Evolutionary conservation across 2,329 filamentous ascomycete genomes (phyloP).

Genomic region (Microcyclospora tardicrescens): DNA sequence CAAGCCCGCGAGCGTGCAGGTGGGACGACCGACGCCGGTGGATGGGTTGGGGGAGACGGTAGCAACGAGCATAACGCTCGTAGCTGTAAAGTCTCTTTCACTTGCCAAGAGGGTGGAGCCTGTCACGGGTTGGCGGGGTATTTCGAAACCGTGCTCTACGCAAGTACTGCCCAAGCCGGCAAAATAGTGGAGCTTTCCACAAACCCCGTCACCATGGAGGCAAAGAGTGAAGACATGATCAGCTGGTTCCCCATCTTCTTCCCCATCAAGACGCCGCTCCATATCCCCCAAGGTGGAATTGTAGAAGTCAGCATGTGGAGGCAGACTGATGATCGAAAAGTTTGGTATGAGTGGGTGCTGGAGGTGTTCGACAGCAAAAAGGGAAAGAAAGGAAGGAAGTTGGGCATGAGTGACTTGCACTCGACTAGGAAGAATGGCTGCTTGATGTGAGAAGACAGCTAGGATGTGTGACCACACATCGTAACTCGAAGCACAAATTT

Average conservation of each 20-base stretch:
- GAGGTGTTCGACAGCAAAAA: conserved; percentile 50
- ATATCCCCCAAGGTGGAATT: conserved; percentile 72
- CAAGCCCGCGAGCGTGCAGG: conserved; percentile 44
- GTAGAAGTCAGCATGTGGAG: conserved; percentile 91
- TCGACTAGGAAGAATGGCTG: conserved; percentile 58
- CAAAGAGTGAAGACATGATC: conserved; percentile 95
- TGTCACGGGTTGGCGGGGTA: conserved; percentile 88
- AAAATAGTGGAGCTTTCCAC: conserved; percentile 67
- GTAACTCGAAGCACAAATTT: too few relatives aligned
- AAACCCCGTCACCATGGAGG: conserved; percentile 79
- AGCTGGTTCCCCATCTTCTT: conserved; percentile 99
- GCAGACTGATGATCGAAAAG: conserved; percentile 84
- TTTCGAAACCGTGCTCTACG: conserved; percentile 92
- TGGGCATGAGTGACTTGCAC: conserved; percentile 53
- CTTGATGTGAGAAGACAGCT: conserved; percentile 43
- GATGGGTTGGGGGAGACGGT: conserved; percentile 61
- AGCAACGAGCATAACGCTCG: conserved; percentile 86
- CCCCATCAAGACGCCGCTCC: conserved; percentile 79
- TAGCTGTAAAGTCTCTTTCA: conserved; percentile 66
- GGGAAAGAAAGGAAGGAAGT: conserved; percentile 45
- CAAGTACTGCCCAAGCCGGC: conserved; percentile 34
- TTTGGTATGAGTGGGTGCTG: conserved; percentile 98
- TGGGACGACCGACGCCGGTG: conserved; percentile 55
- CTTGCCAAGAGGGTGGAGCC: conserved; percentile 63
- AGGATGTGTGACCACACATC: too few relatives aligned